Conservation (phyloP, 2,329 filamentous ascomycete genomes). For the Fusarium lyarnte region DNA sequence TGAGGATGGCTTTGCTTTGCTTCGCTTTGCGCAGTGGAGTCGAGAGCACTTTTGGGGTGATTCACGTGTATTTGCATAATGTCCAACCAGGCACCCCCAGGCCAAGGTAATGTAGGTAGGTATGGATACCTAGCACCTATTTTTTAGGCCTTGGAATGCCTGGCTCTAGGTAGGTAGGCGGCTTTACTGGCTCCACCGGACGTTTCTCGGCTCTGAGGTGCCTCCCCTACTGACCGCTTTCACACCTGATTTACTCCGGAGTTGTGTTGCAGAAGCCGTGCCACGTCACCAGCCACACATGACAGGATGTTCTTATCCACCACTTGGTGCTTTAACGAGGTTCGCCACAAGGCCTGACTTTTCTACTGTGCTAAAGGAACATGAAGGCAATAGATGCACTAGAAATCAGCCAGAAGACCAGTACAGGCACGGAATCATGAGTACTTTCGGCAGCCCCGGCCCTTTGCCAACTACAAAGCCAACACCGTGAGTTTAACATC, state of each 20-base stretch:
- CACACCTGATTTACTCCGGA: not conserved
- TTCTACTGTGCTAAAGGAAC: conserved; percentile 13
- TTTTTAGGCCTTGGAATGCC: conserved; percentile 12
- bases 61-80: conserved; percentile 43
- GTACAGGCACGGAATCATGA: conserved; percentile 53
- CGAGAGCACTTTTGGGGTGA: conserved; percentile 7
- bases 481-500: conserved; percentile 65
- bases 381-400: conserved; percentile 10
- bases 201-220: conserved; percentile 22
- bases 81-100: not conserved
- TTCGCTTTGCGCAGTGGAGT: conserved; percentile 32
- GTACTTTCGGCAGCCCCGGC: conserved; percentile 76
- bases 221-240: not conserved
- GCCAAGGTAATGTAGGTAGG: not conserved
- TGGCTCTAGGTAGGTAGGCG: not conserved
- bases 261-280: conserved; percentile 2
- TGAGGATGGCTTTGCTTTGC: conserved; percentile 12
- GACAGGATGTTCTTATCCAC: conserved; percentile 25
- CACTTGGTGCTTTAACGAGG: conserved; percentile 30
- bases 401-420: conserved; percentile 18
- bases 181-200: conserved; percentile 16
- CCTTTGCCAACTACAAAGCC: conserved; percentile 73
- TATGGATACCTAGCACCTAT: not conserved
- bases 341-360: conserved; percentile 36
- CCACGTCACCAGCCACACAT: conserved; percentile 42